phyloP scores from a whole-genome alignment of 306 rosid genomes.

The Acacia confusa region DNA sequence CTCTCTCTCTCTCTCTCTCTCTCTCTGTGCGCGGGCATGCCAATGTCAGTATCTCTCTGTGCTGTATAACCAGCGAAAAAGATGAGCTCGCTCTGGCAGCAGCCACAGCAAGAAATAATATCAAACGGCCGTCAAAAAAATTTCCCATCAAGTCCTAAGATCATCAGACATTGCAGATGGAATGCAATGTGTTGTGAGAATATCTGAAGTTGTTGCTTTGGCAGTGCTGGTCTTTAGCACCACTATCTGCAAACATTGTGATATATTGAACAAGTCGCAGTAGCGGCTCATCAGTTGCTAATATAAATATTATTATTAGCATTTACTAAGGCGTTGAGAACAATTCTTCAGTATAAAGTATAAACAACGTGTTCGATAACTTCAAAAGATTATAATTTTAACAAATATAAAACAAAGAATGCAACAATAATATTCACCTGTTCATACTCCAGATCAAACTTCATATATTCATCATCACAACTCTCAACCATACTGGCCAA shows the following conservation, averaged over 20 bases:
- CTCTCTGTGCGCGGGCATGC: neutral
- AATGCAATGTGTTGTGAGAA: slow-evolving; percentile 70
- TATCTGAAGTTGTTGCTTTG: slow-evolving; percentile 64
- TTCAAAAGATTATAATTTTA: neutral
- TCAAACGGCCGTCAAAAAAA: slow-evolving; percentile 14
- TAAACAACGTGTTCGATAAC: neutral
- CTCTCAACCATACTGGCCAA: slow-evolving; percentile 79
- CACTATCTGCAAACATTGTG: slow-evolving; percentile 47
- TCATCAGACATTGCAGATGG: slow-evolving; percentile 70
- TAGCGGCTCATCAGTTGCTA: neutral
- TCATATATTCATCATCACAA: slow-evolving; percentile 67
- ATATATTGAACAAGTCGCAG: neutral
- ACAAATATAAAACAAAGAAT: neutral
- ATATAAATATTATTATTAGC: neutral
- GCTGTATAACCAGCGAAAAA: neutral
- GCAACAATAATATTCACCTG: slow-evolving; percentile 49
- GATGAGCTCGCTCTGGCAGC: neutral
- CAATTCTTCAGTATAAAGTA: neutral
- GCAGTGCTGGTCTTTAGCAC: slow-evolving; percentile 60
- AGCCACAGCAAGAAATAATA: neutral
- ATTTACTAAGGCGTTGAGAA: neutral
- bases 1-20: neutral
- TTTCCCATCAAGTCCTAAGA: slow-evolving; percentile 40
- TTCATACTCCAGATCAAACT: slow-evolving; percentile 79
- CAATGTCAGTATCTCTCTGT: neutral